These are phyloP conservation scores for Solanum tarapatanum DNA, from an alignment of 257 asterid species.

Conservation along the genomic window DNA sequence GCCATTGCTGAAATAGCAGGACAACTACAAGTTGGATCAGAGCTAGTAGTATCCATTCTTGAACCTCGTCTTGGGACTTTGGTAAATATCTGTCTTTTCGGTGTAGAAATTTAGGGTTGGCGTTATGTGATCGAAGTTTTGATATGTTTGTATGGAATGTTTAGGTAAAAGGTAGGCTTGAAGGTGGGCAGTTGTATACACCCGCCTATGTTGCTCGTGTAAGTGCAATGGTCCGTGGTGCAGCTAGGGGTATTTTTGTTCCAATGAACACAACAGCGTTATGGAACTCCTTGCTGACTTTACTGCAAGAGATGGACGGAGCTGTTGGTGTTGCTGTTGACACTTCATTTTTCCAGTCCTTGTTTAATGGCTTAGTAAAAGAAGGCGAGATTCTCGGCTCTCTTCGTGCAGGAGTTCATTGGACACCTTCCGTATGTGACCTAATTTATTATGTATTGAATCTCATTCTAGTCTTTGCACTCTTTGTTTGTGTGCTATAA, in stretches of 20 bases:
- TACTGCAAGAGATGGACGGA: constrained; percentile 82
- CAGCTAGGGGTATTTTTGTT: constrained; percentile 83
- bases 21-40: constrained; percentile 89
- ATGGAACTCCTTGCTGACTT: constrained; percentile 79
- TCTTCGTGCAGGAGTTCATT: constrained; percentile 95
- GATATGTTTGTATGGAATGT: constrained; percentile 5
- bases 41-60: constrained; percentile 56
- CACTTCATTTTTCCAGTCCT: constrained; percentile 87
- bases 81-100: constrained; percentile 29
- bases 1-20: constrained; percentile 90
- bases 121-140: background rate
- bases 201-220: constrained; percentile 94
- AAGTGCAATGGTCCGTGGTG: constrained; percentile 96
- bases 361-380: constrained; percentile 82
- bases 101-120: background rate
- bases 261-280: constrained; percentile 70
- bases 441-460: background rate
- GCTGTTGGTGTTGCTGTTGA: constrained; percentile 78
- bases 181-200: constrained; percentile 97
- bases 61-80: constrained; percentile 84
- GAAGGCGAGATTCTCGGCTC: constrained; percentile 82
- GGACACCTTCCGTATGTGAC: constrained; percentile 89
- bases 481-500: background rate
- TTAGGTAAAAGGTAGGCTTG: constrained; percentile 94
- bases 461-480: background rate